Conservation (phyloP, 1,284 basidiomycete genomes). For the Vanrija humicola region DNA sequence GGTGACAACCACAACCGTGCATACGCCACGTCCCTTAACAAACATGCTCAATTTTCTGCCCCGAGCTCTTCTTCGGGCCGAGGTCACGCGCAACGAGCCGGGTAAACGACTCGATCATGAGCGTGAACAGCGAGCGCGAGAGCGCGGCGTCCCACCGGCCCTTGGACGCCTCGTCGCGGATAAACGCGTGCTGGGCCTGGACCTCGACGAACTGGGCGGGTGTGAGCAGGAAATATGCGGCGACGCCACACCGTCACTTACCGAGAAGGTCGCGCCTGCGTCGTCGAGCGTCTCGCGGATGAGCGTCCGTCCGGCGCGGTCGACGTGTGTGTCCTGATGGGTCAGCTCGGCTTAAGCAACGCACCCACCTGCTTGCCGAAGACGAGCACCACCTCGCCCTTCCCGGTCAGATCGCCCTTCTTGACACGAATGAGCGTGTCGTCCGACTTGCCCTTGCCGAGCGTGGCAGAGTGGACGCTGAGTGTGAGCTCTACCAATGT, state of each 20-base stretch:
- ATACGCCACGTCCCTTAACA: conserved; percentile 53
- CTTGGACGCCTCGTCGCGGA: conserved; percentile 83
- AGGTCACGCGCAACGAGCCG: conserved; percentile 77
- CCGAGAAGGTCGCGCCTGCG: conserved; percentile 64
- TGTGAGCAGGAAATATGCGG: neutral
- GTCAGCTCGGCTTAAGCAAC: conserved; percentile 1
- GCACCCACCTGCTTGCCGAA: conserved; percentile 78
- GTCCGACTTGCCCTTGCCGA: conserved; percentile 75
- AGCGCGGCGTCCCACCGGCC: conserved; percentile 90
- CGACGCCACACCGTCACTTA: conserved; percentile 40
- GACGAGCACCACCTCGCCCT: conserved; percentile 84
- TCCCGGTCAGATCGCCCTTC: conserved; percentile 67
- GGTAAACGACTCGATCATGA: conserved; percentile 91
- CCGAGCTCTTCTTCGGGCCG: conserved; percentile 58
- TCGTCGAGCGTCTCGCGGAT: conserved; percentile 78
- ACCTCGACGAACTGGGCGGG: conserved; percentile 74
- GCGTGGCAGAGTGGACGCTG: conserved; percentile 70
- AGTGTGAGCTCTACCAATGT: conserved; percentile 5
- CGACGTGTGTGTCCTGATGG: conserved; percentile 73
- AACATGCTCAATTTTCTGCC: conserved; percentile 65
- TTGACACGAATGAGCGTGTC: conserved; percentile 67
- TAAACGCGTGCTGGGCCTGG: conserved; percentile 90
- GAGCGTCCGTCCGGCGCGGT: conserved; percentile 72
- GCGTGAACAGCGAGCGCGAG: conserved; percentile 70
- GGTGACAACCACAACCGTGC: no score